Percentiles rank a stretch among this genome's conserved stretches.
Evolutionary conservation across 306 rosid genomes (phyloP).

Genomic region (Vigna trinervia): DNA sequence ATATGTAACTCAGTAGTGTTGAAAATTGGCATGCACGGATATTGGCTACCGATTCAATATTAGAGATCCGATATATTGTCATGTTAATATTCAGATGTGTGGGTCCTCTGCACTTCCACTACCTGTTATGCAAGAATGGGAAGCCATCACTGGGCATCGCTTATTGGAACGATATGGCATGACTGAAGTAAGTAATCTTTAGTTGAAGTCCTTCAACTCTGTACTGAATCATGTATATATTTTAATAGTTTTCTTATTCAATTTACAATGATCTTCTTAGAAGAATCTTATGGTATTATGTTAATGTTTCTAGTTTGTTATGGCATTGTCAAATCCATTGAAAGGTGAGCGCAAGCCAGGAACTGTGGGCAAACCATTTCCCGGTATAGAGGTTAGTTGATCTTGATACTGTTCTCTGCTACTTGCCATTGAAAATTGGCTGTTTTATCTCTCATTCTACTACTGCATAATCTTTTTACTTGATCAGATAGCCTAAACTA

Average conservation of each 20-base stretch:
- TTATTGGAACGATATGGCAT: conserved; percentile 95
- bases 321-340: conserved; percentile 96
- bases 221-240: conserved; percentile 18
- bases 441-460: conserved; percentile 33
- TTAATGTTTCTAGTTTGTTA: conserved; percentile 77
- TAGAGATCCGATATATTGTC: conserved; percentile 30
- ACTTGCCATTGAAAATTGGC: background rate
- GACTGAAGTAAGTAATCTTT: conserved; percentile 78
- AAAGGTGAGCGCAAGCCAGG: conserved; percentile 88
- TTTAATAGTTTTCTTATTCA: conserved; percentile 30
- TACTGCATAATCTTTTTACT: conserved; percentile 16
- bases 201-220: conserved; percentile 36
- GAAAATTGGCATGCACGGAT: conserved; percentile 31
- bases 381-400: conserved; percentile 81
- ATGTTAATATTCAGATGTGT: conserved; percentile 72
- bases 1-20: conserved; percentile 21
- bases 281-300: conserved; percentile 33
- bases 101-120: conserved; percentile 97
- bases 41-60: conserved; percentile 29
- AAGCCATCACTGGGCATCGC: conserved; percentile 81
- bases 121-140: conserved; percentile 94
- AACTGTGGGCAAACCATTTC: conserved; percentile 94
- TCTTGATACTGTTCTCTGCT: conserved; percentile 30
- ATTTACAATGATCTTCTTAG: background rate
- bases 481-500: conserved; percentile 29